These are phyloP conservation scores for Gracilaria domingensis DNA, from an alignment of 23 red algal species.

Conservation along the genomic window DNA sequence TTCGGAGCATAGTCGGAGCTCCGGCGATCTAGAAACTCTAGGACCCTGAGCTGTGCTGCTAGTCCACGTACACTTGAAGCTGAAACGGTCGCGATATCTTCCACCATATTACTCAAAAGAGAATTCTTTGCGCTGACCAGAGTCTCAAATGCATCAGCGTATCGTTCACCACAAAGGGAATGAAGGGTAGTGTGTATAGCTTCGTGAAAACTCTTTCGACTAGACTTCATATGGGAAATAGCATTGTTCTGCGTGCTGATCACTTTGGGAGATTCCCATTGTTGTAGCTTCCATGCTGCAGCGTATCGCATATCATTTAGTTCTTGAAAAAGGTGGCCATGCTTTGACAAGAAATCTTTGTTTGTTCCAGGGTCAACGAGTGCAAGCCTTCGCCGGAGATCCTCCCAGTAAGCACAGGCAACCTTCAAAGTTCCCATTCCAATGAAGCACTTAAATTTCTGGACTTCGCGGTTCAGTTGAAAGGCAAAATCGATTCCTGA, in stretches of 20 bases:
- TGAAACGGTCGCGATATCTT: conserved; percentile 23
- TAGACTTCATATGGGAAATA: not conserved
- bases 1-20: not conserved
- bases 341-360: not conserved
- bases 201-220: conserved; percentile 34
- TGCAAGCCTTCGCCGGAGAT: conserved; percentile 9
- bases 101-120: conserved; percentile 8
- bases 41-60: conserved; percentile 20
- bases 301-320: conserved; percentile 68
- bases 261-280: conserved; percentile 69
- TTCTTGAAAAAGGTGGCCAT: not conserved
- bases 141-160: conserved; percentile 23
- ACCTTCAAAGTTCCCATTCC: conserved; percentile 50
- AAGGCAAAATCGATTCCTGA: not conserved
- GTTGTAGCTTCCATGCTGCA: conserved; percentile 73
- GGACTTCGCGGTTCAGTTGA: conserved; percentile 34
- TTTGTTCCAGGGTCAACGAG: not conserved
- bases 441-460: conserved; percentile 41
- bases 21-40: conserved; percentile 25
- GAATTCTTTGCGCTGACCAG: conserved; percentile 17
- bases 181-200: conserved; percentile 24
- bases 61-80: not conserved
- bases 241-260: not conserved
- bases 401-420: conserved; percentile 67
- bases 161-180: conserved; percentile 31